A percentile compares a stretch with the other conserved stretches of the same genome.
phyloP scores from a whole-genome alignment of 1,284 basidiomycete genomes.

The Agaricales sp. region DNA sequence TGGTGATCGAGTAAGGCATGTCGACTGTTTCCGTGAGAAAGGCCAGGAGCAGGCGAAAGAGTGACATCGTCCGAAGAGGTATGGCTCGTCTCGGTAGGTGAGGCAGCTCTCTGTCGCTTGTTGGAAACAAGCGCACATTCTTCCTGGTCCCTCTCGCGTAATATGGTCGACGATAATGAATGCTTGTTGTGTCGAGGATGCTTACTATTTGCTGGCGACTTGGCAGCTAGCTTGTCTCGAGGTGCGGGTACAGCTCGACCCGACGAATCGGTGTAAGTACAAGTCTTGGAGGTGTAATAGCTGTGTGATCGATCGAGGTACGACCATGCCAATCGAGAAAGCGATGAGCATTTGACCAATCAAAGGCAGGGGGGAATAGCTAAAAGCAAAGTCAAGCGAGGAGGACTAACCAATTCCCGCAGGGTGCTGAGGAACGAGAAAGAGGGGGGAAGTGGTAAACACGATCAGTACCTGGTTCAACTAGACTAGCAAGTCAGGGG shows the following conservation, averaged over 20 bases:
- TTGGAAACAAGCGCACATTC: no score
- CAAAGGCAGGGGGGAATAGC: slow-evolving; percentile 7
- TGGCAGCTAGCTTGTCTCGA: slow-evolving; percentile 13
- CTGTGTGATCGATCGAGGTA: slow-evolving; percentile 27
- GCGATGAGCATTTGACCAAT: no score
- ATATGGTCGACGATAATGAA: no score
- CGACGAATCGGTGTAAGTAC: slow-evolving; percentile 70
- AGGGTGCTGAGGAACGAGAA: slow-evolving; percentile 41
- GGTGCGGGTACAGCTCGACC: slow-evolving; percentile 70
- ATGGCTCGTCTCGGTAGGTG: slow-evolving; percentile 22
- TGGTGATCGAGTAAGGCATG: slow-evolving; percentile 38
- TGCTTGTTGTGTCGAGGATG: no score
- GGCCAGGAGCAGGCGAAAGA: neutral
- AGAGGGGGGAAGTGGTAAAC: no score
- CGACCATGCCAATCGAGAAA: neutral
- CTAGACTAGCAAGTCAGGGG: slow-evolving; percentile 5
- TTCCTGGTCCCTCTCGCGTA: no score
- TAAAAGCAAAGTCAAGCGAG: slow-evolving; percentile 5
- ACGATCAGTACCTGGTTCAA: slow-evolving; percentile 3
- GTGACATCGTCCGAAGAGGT: slow-evolving; percentile 18
- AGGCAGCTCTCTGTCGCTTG: slow-evolving; percentile 18
- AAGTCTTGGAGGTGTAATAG: slow-evolving; percentile 70
- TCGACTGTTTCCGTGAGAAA: neutral
- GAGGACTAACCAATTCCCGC: slow-evolving; percentile 61
- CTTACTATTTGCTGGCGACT: no score